Percentiles rank a stretch among this genome's conserved stretches.
These are phyloP conservation scores for Marchantia paleacea DNA, from an alignment of 225 moss, liverwort and hornwort species.

Conservation along the genomic window DNA sequence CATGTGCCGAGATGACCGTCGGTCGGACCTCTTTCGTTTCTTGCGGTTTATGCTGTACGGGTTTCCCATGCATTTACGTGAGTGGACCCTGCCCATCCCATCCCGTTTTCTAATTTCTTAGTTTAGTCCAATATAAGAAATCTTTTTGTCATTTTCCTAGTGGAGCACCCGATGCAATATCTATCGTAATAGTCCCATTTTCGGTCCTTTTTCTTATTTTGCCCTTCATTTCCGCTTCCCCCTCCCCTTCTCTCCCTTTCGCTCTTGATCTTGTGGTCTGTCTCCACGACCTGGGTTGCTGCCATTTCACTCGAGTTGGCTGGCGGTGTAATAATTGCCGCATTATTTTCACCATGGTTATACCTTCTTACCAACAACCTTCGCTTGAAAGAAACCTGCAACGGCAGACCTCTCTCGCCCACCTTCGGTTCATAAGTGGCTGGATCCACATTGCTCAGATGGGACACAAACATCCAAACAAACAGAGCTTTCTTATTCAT, in stretches of 20 bases:
- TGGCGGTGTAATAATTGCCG: not conserved
- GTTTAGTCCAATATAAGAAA: not conserved
- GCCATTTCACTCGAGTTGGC: not conserved
- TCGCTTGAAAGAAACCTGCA: not conserved
- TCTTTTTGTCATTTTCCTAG: not conserved
- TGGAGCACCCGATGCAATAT: not conserved
- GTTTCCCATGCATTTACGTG: slow-evolving; percentile 9
- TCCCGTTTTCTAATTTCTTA: not conserved
- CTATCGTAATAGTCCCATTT: not conserved
- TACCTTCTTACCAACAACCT: not conserved
- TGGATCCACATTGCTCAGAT: not conserved
- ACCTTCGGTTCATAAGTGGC: not conserved
- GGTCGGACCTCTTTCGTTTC: slow-evolving; percentile 19
- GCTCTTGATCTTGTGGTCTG: slow-evolving; percentile 6
- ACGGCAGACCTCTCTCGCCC: not conserved
- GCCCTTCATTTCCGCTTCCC: no score
- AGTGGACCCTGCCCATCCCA: not conserved
- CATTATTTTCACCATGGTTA: not conserved
- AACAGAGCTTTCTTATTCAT: not conserved
- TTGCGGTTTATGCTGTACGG: not conserved
- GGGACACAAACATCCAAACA: not conserved
- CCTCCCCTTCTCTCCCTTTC: not conserved
- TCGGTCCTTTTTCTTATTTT: not conserved
- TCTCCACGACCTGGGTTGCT: not conserved
- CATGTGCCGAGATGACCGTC: slow-evolving; percentile 14